These are phyloP conservation scores for Pythium brassicae DNA, from an alignment of 352 stramenopile species.

Conservation along the genomic window DNA sequence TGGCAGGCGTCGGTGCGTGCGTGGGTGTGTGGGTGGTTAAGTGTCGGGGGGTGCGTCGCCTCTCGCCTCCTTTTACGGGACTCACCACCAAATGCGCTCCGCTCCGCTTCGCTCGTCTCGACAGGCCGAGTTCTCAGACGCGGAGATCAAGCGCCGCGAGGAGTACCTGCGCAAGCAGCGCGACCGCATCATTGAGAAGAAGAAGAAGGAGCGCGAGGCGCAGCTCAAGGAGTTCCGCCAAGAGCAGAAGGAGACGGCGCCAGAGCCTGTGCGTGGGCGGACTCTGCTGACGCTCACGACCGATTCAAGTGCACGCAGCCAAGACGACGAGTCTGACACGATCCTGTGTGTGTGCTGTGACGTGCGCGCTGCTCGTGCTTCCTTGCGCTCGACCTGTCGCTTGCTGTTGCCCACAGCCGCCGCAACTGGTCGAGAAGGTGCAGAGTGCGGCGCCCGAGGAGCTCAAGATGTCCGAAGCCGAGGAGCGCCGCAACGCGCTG, in stretches of 20 bases:
- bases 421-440: slow-evolving; percentile 64
- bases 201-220: slow-evolving; percentile 64
- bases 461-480: slow-evolving; percentile 60
- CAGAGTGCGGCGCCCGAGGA: slow-evolving; percentile 48
- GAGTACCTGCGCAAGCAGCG: slow-evolving; percentile 72
- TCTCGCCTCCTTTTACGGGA: too few species aligned
- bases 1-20: slow-evolving; percentile 34
- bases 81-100: too few species aligned
- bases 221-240: slow-evolving; percentile 76
- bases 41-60: too few species aligned
- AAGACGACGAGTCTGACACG: neutral
- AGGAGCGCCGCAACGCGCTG: slow-evolving; percentile 64
- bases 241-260: slow-evolving; percentile 57
- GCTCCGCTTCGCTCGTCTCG: too few species aligned
- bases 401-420: slow-evolving; percentile 16
- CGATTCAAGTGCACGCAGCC: too few species aligned
- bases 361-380: neutral
- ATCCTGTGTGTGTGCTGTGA: neutral
- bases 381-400: neutral
- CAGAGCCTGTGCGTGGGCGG: slow-evolving; percentile 33
- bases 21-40: neutral
- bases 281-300: neutral
- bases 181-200: slow-evolving; percentile 78
- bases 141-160: slow-evolving; percentile 68
- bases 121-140: slow-evolving; percentile 60